Base-by-base conservation (phyloP, 1,284 basidiomycete species). In the Heimioporus punctisporus region DNA sequence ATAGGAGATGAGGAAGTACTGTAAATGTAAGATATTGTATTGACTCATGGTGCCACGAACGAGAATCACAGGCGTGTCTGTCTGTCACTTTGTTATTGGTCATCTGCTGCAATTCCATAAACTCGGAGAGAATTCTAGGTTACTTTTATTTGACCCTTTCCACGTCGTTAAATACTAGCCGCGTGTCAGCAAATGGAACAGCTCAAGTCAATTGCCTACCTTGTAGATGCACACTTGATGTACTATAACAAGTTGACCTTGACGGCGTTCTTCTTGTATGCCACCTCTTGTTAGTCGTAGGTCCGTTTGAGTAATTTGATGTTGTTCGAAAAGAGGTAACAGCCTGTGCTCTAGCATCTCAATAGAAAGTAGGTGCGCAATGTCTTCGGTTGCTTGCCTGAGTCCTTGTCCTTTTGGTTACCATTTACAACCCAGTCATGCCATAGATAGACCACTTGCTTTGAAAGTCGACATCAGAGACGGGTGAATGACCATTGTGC, bases 391-490 rank as follows among this genome's bases (percentile, higher is more conserved):
- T 92, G 81, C 66, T 89, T 88, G 41, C 73, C 69, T 6, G 90
- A 90, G 60, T 89, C 81, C 58, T 73, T 76, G 70, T 96, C 93
- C 37, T 79, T 73, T 50, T 73, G 80, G 63, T 86, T 83, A 3
- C 86, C 88, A 40, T 79, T 76, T 31, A 90, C 86, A 90, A 97
- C n/a, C 87, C 90, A 2, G 86, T 76, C 76, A 93, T 89, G 5
- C 97, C 97, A 66, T 99, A 99, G 2, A 80, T 95, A 2, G 95
- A 97, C 0, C 98, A 96, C 71, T 99, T 97, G 68, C 98, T 97
- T 77, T 99, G 97, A 79, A 98, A 99, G 64, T 99, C 97, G 51
- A 97, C 95, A 56, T 99, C 97, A 46, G 93, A 95, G n/a, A 99
- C 87, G 17, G 96, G 95, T 5, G 97, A 93, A 39, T 97, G 89